Percentiles rank a stretch among this genome's conserved stretches.
These are phyloP conservation scores for Pisolithus orientalis DNA, from an alignment of 768 basidiomycete genomes.

Conservation along the genomic window DNA sequence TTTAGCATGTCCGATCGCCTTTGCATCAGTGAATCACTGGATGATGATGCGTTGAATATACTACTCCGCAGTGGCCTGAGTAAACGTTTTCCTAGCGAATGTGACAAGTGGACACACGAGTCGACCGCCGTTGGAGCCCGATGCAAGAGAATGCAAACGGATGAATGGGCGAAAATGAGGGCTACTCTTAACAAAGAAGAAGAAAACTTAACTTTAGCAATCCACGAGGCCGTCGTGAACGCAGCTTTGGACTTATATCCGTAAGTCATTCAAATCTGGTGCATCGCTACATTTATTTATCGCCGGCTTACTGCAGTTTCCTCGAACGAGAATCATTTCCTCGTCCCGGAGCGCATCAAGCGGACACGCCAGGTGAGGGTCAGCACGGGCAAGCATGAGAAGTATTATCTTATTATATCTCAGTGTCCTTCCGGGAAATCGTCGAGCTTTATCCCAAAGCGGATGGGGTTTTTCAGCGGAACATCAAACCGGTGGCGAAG, in stretches of 20 bases:
- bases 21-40: constrained; percentile 15
- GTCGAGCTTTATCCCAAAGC: constrained; percentile 11
- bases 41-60: constrained; percentile 19
- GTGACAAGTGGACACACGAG: constrained; percentile 18
- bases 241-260: constrained; percentile 17
- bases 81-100: constrained; percentile 17
- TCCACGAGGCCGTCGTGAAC: constrained; percentile 23
- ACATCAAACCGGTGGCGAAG: background rate
- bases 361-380: constrained; percentile 3
- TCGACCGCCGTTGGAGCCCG: background rate
- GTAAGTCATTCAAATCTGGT: constrained; percentile 10
- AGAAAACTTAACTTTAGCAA: constrained; percentile 5
- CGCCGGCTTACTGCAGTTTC: constrained; percentile 5
- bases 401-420: background rate
- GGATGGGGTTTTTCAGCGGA: background rate
- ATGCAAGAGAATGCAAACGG: background rate
- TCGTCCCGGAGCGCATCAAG: background rate
- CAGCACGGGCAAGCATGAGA: background rate
- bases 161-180: background rate
- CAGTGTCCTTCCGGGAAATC: constrained; percentile 8
- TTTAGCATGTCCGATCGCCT: constrained; percentile 20
- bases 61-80: constrained; percentile 25
- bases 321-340: constrained; percentile 12
- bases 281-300: background rate
- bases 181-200: constrained; percentile 1